phyloP scores from a whole-genome alignment of 2,329 filamentous ascomycete genomes.

The Metarhizium rileyi region DNA sequence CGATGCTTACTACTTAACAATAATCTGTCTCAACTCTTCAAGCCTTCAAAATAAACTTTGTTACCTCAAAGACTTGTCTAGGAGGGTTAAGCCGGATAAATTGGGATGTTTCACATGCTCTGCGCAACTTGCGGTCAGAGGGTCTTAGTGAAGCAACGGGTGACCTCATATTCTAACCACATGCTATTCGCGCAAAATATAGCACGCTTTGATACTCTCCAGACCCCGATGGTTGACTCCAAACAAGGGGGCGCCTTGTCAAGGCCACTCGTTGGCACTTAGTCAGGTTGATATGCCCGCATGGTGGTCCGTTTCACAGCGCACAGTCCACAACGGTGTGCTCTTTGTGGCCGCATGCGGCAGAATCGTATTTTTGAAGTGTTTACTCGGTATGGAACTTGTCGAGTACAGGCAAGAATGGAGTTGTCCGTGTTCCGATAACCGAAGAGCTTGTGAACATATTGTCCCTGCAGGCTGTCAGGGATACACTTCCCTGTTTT shows the following conservation, averaged over 20 bases:
- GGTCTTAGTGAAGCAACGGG: not conserved
- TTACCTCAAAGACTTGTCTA: slow-evolving; percentile 4
- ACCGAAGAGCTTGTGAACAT: not conserved
- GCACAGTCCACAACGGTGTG: slow-evolving; percentile 6
- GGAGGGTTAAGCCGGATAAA: not conserved
- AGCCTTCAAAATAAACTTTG: not conserved
- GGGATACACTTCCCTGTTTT: not conserved
- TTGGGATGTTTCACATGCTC: slow-evolving; percentile 4
- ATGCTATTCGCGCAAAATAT: slow-evolving; percentile 2
- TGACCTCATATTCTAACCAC: slow-evolving; percentile 2
- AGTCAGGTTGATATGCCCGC: slow-evolving; percentile 4
- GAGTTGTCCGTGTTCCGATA: not conserved
- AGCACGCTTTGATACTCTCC: slow-evolving; percentile 6
- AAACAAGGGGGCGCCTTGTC: slow-evolving; percentile 9
- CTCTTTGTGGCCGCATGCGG: slow-evolving; percentile 13
- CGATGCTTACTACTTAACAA: not conserved
- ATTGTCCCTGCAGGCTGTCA: not conserved
- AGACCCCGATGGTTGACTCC: slow-evolving; percentile 5
- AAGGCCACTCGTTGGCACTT: slow-evolving; percentile 10
- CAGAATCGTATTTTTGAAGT: slow-evolving; percentile 4
- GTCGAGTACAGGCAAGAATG: not conserved
- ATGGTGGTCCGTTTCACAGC: slow-evolving; percentile 7
- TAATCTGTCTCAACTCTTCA: not conserved
- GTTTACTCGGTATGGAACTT: not conserved
- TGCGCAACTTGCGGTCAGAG: slow-evolving; percentile 6